Evolutionary conservation across 108 stramenopile genomes (phyloP).

Genomic region (Bacterosira constricta): DNA sequence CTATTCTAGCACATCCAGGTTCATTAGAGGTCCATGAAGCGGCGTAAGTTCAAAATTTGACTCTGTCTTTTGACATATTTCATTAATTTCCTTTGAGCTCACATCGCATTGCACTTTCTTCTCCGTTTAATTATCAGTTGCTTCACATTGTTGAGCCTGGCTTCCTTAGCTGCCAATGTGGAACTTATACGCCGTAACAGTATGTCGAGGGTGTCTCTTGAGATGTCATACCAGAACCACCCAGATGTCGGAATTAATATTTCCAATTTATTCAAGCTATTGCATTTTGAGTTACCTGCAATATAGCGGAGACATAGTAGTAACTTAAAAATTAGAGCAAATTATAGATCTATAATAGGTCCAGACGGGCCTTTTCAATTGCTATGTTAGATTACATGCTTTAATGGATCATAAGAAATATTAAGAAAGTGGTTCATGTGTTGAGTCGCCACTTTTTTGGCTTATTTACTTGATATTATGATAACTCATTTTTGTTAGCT

Average conservation of each 20-base stretch:
- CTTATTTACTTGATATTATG: too few relatives aligned
- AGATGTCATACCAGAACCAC: background rate
- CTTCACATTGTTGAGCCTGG: conserved; percentile 10
- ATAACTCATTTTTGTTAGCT: too few relatives aligned
- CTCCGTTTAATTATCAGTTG: background rate
- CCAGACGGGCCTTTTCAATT: too few relatives aligned
- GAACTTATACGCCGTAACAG: background rate
- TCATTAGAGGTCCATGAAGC: conserved; percentile 21
- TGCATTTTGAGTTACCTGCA: background rate
- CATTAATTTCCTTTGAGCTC: background rate
- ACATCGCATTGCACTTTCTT: background rate
- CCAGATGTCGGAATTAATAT: background rate
- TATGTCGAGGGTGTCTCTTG: background rate
- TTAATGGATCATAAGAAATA: too few relatives aligned
- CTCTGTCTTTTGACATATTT: too few relatives aligned
- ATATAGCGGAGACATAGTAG: background rate
- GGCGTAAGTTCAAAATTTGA: conserved; percentile 19
- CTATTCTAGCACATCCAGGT: conserved; percentile 23
- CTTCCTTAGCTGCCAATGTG: conserved; percentile 5
- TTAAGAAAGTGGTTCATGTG: too few relatives aligned
- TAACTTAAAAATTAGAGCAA: too few relatives aligned
- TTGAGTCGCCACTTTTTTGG: too few relatives aligned
- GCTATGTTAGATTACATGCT: too few relatives aligned
- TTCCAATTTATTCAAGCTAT: background rate
- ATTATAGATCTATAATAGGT: too few relatives aligned